These are phyloP conservation scores for Poterioochromonas sp. DNA, from an alignment of 352 stramenopile species.

Conservation along the genomic window DNA sequence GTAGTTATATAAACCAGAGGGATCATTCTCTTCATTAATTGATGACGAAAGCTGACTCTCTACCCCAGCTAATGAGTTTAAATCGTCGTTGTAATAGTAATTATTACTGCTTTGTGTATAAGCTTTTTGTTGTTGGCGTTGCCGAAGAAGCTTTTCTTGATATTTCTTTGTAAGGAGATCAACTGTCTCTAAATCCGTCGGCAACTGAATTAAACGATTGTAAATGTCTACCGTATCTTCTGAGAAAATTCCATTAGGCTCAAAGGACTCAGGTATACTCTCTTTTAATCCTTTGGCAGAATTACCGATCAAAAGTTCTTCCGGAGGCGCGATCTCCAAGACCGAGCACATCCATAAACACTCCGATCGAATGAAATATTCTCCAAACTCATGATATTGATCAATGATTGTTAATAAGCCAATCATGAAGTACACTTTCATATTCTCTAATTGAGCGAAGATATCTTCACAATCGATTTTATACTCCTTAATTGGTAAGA, in stretches of 20 bases:
- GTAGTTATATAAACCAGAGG: background rate
- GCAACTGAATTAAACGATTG: background rate
- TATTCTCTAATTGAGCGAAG: background rate
- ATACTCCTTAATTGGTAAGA: background rate
- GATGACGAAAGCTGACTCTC: background rate
- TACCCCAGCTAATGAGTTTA: background rate
- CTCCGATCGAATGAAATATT: background rate
- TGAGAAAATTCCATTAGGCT: background rate
- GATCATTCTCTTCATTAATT: too few species aligned
- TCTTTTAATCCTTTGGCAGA: background rate
- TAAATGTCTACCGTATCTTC: slow-evolving; percentile 16
- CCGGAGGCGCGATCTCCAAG: background rate
- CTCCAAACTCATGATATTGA: background rate
- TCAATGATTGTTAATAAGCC: background rate
- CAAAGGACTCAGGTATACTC: background rate
- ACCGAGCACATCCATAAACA: slow-evolving; percentile 1
- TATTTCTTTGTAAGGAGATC: background rate
- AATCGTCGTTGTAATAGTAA: background rate
- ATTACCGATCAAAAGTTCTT: background rate
- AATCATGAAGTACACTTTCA: slow-evolving; percentile 16
- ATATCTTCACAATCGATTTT: background rate
- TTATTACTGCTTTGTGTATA: background rate
- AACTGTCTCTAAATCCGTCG: background rate
- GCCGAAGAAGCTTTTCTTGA: background rate
- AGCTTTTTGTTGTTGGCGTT: background rate